phyloP scores from a whole-genome alignment of 2,329 filamentous ascomycete species.

The Elsinoe ampelina region DNA sequence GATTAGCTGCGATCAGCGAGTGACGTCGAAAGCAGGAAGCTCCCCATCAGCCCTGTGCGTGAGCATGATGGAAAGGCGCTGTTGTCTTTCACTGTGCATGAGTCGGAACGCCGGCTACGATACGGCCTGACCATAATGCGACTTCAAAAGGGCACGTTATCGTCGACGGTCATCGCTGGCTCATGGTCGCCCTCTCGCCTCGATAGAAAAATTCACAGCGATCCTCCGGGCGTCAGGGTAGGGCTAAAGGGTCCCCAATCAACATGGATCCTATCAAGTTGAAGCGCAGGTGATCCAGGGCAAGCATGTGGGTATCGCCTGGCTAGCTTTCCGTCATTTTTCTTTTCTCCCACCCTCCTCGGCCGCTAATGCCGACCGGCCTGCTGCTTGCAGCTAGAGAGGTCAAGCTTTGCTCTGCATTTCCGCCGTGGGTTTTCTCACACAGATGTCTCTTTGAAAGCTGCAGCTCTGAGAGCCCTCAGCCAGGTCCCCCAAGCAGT shows the following conservation, averaged over 20 bases:
- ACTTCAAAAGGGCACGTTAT: no score
- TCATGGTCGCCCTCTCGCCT: no score
- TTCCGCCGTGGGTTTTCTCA: not conserved
- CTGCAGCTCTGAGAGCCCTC: no score
- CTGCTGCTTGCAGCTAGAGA: not conserved
- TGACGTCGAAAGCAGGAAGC: slow-evolving; percentile 10
- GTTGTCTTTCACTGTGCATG: not conserved
- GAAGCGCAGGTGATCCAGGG: slow-evolving; percentile 8
- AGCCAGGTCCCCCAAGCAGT: not conserved
- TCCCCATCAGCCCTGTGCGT: slow-evolving; percentile 5
- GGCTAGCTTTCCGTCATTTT: slow-evolving; percentile 10
- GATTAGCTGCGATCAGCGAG: slow-evolving; percentile 4
- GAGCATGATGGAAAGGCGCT: slow-evolving; percentile 1
- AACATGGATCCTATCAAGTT: slow-evolving; percentile 6
- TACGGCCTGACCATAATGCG: not conserved
- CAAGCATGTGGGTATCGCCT: slow-evolving; percentile 3
- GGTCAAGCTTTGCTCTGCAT: not conserved
- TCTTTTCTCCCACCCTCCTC: not conserved
- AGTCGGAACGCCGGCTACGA: not conserved
- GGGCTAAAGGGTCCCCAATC: slow-evolving; percentile 1
- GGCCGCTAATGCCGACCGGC: slow-evolving; percentile 7
- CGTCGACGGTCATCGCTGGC: no score
- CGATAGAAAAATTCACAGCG: not conserved
- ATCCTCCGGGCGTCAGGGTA: not conserved
- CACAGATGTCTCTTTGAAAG: not conserved